These are phyloP conservation scores for Talaromyces nanjingensis DNA, from an alignment of 495 filamentous ascomycete genomes.

Conservation along the genomic window DNA sequence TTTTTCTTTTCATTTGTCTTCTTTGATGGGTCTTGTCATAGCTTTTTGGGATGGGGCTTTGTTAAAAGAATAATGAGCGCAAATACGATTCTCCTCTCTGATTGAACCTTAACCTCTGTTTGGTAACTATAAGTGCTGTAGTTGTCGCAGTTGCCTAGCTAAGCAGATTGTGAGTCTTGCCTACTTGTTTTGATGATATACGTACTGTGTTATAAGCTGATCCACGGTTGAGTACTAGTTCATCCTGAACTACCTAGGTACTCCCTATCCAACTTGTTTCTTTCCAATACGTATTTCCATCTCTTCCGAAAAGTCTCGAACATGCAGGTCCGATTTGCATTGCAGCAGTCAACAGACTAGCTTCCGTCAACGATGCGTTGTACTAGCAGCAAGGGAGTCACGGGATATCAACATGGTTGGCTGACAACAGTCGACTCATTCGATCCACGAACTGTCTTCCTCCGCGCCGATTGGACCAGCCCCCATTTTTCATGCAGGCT, in stretches of 20 bases:
- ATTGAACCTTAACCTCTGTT: background rate
- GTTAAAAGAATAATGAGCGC: constrained; percentile 1
- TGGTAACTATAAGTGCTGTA: background rate
- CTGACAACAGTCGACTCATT: background rate
- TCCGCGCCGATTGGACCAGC: constrained; percentile 22
- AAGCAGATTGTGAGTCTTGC: background rate
- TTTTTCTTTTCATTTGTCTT: background rate
- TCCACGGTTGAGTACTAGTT: background rate
- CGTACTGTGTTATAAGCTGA: background rate
- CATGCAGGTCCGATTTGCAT: constrained; percentile 5
- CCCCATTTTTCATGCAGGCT: constrained; percentile 12
- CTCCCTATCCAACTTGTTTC: background rate
- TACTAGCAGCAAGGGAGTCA: constrained; percentile 6
- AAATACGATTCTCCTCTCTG: constrained; percentile 9
- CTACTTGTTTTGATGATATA: too few species aligned
- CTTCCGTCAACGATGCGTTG: background rate
- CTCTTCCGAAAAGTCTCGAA: background rate
- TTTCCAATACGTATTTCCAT: too few species aligned
- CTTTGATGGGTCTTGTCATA: background rate
- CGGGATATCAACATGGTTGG: constrained; percentile 8
- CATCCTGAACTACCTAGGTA: background rate
- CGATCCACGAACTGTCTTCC: background rate
- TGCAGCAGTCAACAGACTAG: background rate
- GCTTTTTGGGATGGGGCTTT: constrained; percentile 1
- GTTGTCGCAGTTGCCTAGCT: background rate